A percentile compares a stretch with the other conserved stretches of the same genome.
Conservation (phyloP, 371 early-diverging fungal species). For the Encephalitozoon romaleae region DNA sequence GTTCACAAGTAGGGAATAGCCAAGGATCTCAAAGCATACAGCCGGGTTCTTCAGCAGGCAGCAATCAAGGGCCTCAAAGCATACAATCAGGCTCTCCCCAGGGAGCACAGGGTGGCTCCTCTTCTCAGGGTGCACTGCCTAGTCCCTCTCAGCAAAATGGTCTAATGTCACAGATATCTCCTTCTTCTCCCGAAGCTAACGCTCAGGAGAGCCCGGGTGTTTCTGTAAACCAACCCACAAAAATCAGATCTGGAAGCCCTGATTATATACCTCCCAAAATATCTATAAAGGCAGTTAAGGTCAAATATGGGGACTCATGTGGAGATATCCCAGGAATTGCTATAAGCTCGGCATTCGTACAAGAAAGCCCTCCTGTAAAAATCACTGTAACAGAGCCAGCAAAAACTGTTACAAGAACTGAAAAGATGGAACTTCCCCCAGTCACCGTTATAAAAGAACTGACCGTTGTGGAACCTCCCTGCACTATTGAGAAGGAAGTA, state of each 20-base stretch:
- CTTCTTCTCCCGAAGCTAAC: background rate
- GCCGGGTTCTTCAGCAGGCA: background rate
- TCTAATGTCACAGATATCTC: background rate
- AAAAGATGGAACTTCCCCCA: slow-evolving; percentile 9
- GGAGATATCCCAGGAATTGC: background rate
- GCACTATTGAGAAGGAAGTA: background rate
- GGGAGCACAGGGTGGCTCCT: background rate
- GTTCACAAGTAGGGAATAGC: background rate
- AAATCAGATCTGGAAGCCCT: background rate
- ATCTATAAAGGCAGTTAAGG: background rate
- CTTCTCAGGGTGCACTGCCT: background rate
- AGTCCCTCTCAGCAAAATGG: background rate
- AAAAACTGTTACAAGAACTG: background rate
- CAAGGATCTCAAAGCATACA: background rate
- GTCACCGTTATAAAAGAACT: slow-evolving; percentile 12
- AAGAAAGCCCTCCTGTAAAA: background rate
- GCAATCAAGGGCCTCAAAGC: background rate
- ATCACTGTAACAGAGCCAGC: background rate
- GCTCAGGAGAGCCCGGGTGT: background rate
- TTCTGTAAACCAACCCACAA: background rate
- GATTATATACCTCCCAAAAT: background rate
- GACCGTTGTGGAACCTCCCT: slow-evolving; percentile 1
- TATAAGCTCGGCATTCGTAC: background rate
- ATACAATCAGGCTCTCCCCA: background rate
- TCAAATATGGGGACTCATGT: background rate